phyloP scores from a whole-genome alignment of 768 basidiomycete genomes.

The Mycena latifolia region DNA sequence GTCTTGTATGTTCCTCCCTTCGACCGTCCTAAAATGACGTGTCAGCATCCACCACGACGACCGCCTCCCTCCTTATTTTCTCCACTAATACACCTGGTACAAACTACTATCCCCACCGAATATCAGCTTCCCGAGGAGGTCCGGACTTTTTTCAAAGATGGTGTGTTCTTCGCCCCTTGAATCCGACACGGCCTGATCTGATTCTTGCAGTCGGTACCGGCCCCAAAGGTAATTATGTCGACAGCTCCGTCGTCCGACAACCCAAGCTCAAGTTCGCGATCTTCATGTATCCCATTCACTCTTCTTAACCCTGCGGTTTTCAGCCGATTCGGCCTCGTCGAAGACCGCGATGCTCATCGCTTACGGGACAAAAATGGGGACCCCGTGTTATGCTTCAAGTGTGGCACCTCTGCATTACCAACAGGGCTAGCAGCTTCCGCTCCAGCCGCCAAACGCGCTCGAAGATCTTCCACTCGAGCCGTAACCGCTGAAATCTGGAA shows the following conservation, averaged over 20 bases:
- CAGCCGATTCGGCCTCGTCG: slow-evolving; percentile 88
- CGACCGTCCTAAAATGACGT: slow-evolving; percentile 39
- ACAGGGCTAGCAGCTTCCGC: slow-evolving; percentile 62
- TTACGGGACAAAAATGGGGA: slow-evolving; percentile 87
- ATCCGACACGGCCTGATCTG: slow-evolving; percentile 29
- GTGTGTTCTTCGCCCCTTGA: slow-evolving; percentile 56
- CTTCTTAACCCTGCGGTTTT: slow-evolving; percentile 21
- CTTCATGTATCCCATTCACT: slow-evolving; percentile 24
- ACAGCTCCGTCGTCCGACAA: slow-evolving; percentile 80
- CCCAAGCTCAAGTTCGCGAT: slow-evolving; percentile 84
- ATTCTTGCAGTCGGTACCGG: slow-evolving; percentile 77
- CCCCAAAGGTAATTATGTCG: slow-evolving; percentile 85
- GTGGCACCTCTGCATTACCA: slow-evolving; percentile 84
- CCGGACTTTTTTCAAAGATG: slow-evolving; percentile 86
- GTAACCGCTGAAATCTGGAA: slow-evolving; percentile 68
- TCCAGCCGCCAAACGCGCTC: slow-evolving; percentile 67
- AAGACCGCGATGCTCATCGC: slow-evolving; percentile 91
- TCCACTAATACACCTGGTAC: slow-evolving; percentile 77
- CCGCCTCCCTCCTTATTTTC: slow-evolving; percentile 76
- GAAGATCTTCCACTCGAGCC: slow-evolving; percentile 61
- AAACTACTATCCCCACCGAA: slow-evolving; percentile 79
- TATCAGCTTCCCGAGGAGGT: slow-evolving; percentile 91
- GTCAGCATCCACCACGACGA: slow-evolving; percentile 76
- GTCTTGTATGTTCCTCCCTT: slow-evolving; percentile 28
- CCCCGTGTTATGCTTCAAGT: slow-evolving; percentile 91